Percentiles rank a stretch among this genome's conserved stretches.
phyloP scores from a whole-genome alignment of 805 yeast genomes.

The Lipomyces kockii region DNA sequence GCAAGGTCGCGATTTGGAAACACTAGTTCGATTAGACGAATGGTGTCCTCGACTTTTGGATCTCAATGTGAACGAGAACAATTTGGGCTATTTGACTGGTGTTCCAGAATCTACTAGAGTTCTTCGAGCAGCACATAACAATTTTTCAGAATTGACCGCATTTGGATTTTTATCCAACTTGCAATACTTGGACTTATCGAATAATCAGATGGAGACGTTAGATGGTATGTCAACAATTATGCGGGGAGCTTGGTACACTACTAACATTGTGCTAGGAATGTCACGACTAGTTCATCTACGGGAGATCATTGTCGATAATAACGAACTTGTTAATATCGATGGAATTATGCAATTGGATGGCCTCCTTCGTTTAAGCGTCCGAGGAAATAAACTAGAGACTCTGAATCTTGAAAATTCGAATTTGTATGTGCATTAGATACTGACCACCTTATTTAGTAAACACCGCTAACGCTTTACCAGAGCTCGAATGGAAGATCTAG shows the following conservation, averaged over 20 bases:
- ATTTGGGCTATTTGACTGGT: slow-evolving; percentile 52
- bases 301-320: slow-evolving; percentile 51
- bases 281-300: slow-evolving; percentile 49
- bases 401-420: slow-evolving; percentile 36
- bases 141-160: slow-evolving; percentile 51
- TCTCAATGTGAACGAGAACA: slow-evolving; percentile 51
- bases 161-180: slow-evolving; percentile 51
- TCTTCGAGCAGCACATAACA: slow-evolving; percentile 49
- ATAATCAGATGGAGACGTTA: slow-evolving; percentile 48
- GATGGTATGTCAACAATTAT: slow-evolving; percentile 37
- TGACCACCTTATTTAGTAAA: background rate
- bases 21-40: slow-evolving; percentile 49
- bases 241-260: background rate
- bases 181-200: slow-evolving; percentile 50
- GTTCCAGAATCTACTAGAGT: slow-evolving; percentile 49
- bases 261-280: slow-evolving; percentile 37
- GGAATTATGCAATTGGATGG: slow-evolving; percentile 51
- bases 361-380: slow-evolving; percentile 39
- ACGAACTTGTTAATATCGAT: slow-evolving; percentile 45
- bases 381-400: slow-evolving; percentile 38
- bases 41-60: slow-evolving; percentile 51
- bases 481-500: slow-evolving; percentile 39
- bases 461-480: slow-evolving; percentile 1
- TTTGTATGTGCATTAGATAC: slow-evolving; percentile 31
- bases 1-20: slow-evolving; percentile 46